phyloP scores from a whole-genome alignment of 2,329 filamentous ascomycete genomes.

The Hymenoscyphus occultus region DNA sequence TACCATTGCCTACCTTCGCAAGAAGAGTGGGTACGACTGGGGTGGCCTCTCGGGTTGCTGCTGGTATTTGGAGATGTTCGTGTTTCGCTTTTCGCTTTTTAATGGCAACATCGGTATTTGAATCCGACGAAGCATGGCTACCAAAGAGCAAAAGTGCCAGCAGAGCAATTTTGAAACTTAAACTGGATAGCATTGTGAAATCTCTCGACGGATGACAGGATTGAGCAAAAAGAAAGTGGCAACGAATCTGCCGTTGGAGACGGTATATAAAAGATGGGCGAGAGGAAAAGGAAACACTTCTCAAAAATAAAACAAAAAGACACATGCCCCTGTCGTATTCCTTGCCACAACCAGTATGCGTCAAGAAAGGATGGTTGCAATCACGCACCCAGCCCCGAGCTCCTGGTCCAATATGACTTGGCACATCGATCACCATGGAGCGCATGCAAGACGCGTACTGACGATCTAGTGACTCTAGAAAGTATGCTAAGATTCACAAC shows the following conservation, averaged over 20 bases:
- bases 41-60: constrained; percentile 13
- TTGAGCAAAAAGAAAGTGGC: neutral
- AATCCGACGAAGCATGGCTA: constrained; percentile 8
- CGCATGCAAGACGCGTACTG: neutral
- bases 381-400: neutral
- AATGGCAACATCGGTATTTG: neutral
- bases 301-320: neutral
- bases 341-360: neutral
- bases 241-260: neutral
- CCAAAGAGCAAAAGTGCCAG: constrained; percentile 14
- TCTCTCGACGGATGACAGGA: neutral
- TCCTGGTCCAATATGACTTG: neutral
- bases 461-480: neutral
- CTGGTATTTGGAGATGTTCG: constrained; percentile 11
- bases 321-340: neutral
- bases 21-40: constrained; percentile 18
- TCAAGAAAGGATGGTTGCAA: neutral
- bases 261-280: neutral
- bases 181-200: constrained; percentile 18
- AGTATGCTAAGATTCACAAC: neutral
- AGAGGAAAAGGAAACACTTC: neutral
- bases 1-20: constrained; percentile 18
- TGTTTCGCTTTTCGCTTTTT: neutral
- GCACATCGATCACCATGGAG: neutral
- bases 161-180: constrained; percentile 14